A percentile compares a stretch with the other conserved stretches of the same genome.
Evolutionary conservation across 2,329 filamentous ascomycete species (phyloP).

Genomic region (Phialophora verrucosa): DNA sequence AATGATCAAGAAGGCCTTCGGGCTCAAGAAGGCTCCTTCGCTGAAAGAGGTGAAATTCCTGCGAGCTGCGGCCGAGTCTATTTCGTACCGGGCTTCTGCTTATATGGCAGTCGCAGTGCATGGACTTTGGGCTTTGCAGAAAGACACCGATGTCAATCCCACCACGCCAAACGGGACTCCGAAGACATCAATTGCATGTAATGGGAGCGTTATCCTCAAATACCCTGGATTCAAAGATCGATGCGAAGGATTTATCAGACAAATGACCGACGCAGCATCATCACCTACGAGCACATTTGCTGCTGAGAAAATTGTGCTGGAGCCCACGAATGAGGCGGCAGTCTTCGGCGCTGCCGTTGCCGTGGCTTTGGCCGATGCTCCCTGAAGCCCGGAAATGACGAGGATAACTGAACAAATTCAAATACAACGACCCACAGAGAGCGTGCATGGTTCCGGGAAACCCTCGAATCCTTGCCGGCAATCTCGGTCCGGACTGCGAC

Average conservation of each 20-base stretch:
- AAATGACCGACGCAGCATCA: slow-evolving; percentile 45
- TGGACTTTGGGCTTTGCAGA: slow-evolving; percentile 64
- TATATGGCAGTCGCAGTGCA: slow-evolving; percentile 69
- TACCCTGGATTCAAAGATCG: slow-evolving; percentile 55
- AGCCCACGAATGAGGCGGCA: slow-evolving; percentile 52
- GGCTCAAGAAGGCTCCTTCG: slow-evolving; percentile 52
- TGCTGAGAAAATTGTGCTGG: slow-evolving; percentile 45
- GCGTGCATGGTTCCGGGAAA: neutral
- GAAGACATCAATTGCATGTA: slow-evolving; percentile 56
- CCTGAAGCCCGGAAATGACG: slow-evolving; percentile 22
- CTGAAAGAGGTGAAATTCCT: slow-evolving; percentile 62
- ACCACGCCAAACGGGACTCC: slow-evolving; percentile 22
- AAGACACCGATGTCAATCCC: slow-evolving; percentile 52
- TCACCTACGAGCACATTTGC: slow-evolving; percentile 35
- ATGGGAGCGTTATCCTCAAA: slow-evolving; percentile 59
- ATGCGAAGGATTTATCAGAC: slow-evolving; percentile 52
- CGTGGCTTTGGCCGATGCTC: slow-evolving; percentile 48
- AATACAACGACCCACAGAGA: neutral
- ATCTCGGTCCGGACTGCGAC: neutral
- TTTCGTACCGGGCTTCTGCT: slow-evolving; percentile 65
- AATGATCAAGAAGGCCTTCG: slow-evolving; percentile 59
- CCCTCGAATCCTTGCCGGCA: neutral
- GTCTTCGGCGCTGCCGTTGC: slow-evolving; percentile 56
- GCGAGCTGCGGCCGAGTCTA: slow-evolving; percentile 57
- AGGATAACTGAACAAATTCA: neutral